Evolutionary conservation across 176 grass and related monocot species (phyloP).

Genomic region (Areca catechu): DNA sequence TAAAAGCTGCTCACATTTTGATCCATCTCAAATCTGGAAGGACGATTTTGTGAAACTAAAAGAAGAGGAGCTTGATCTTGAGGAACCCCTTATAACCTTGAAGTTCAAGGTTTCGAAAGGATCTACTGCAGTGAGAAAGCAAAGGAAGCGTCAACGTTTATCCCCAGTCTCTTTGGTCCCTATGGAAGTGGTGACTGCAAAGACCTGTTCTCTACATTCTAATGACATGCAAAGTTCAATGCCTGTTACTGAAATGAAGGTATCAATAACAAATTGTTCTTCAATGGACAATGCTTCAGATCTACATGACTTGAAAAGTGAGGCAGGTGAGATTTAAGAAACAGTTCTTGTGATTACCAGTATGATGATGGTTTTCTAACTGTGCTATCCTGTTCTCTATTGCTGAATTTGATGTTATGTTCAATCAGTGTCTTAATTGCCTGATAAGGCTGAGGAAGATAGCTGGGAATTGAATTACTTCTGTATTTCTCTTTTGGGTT

Average conservation of each 20-base stretch:
- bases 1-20: background rate
- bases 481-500: no score
- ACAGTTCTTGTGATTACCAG: background rate
- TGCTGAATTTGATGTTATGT: background rate
- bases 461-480: no score
- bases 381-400: no score
- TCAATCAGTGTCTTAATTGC: slow-evolving; percentile 1
- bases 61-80: slow-evolving; percentile 36
- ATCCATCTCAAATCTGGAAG: slow-evolving; percentile 4
- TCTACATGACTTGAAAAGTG: slow-evolving; percentile 14
- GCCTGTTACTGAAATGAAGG: slow-evolving; percentile 4
- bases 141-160: slow-evolving; percentile 6
- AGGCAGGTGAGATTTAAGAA: slow-evolving; percentile 25
- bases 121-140: slow-evolving; percentile 19
- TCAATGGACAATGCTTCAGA: slow-evolving; percentile 3
- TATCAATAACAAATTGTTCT: background rate
- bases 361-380: no score
- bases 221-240: slow-evolving; percentile 8
- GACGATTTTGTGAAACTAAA: slow-evolving; percentile 8
- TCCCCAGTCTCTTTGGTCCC: slow-evolving; percentile 10
- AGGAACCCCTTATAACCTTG: slow-evolving; percentile 46
- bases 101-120: slow-evolving; percentile 39
- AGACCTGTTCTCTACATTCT: background rate
- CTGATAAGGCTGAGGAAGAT: background rate
- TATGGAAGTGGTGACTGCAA: slow-evolving; percentile 8